Evolutionary conservation across 495 filamentous ascomycete species (phyloP).

Genomic region (Tetracladium setigerum): DNA sequence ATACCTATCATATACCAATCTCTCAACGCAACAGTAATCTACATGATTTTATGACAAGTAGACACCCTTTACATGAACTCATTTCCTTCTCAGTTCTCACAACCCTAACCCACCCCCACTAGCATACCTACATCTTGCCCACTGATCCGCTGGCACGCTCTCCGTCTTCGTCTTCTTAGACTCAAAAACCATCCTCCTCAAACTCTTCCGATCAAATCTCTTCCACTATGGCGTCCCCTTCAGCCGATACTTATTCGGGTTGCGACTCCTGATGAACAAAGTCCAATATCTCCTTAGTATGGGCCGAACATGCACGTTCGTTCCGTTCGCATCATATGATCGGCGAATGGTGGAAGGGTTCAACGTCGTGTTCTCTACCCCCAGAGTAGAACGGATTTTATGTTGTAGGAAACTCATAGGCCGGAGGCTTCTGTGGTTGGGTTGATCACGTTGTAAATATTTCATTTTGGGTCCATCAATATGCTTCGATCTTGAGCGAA

Average conservation of each 20-base stretch:
- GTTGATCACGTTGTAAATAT: constrained; percentile 51
- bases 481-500: no score
- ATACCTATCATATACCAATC: no score
- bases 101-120: constrained; percentile 42
- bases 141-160: constrained; percentile 36
- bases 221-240: constrained; percentile 39
- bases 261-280: constrained; percentile 54
- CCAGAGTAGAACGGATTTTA: constrained; percentile 58
- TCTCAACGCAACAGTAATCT: no score
- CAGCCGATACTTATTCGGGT: constrained; percentile 51
- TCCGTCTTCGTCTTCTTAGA: constrained; percentile 55
- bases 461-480: no score
- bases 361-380: no score
- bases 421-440: constrained; percentile 39
- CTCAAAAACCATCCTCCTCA: constrained; percentile 44
- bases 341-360: constrained; percentile 17
- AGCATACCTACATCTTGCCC: constrained; percentile 46
- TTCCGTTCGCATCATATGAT: constrained; percentile 7
- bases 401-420: constrained; percentile 52
- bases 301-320: constrained; percentile 52
- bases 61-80: no score
- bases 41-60: no score
- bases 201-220: constrained; percentile 17
- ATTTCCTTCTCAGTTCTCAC: no score
- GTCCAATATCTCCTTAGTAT: no score